Evolutionary conservation across 2,329 filamentous ascomycete genomes (phyloP).

Genomic region (Aspergillus pseudoterreus): DNA sequence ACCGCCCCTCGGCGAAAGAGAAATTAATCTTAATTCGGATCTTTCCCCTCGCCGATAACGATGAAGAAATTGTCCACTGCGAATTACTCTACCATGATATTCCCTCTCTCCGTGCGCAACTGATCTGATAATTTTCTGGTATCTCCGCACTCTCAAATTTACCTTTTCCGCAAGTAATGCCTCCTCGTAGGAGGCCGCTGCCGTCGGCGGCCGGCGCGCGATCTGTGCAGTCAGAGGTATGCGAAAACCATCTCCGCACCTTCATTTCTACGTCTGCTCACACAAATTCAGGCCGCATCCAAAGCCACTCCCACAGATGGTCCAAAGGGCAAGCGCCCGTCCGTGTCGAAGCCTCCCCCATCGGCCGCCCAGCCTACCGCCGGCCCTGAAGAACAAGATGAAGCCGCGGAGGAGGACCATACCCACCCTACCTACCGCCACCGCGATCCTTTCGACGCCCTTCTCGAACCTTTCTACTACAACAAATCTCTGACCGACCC

Average conservation of each 20-base stretch:
- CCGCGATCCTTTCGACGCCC: conserved; percentile 53
- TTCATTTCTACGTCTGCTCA: background rate
- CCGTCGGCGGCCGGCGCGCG: conserved; percentile 25
- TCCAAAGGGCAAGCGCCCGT: conserved; percentile 25
- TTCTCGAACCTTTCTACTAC: conserved; percentile 68
- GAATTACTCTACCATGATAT: conserved; percentile 10
- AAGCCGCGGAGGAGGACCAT: conserved; percentile 14
- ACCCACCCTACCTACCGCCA: conserved; percentile 24
- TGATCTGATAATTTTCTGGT: background rate
- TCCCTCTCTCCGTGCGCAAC: background rate
- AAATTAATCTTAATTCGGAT: conserved; percentile 14
- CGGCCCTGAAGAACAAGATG: conserved; percentile 13
- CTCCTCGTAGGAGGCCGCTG: conserved; percentile 35
- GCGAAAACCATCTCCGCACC: conserved; percentile 24
- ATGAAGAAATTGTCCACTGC: conserved; percentile 20
- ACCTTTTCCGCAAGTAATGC: conserved; percentile 22
- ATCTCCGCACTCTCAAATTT: background rate
- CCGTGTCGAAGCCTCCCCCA: conserved; percentile 22
- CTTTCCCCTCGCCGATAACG: conserved; percentile 21
- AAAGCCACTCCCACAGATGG: conserved; percentile 15
- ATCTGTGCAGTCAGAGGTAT: conserved; percentile 30
- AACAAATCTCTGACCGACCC: conserved; percentile 65
- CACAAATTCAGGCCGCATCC: background rate
- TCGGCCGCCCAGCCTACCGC: conserved; percentile 17
- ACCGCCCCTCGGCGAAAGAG: conserved; percentile 5